Evolutionary conservation across 139 green algal species (phyloP), one percentile per base, ranked within the genome.

Genomic region (Volvox africanus): DNA sequence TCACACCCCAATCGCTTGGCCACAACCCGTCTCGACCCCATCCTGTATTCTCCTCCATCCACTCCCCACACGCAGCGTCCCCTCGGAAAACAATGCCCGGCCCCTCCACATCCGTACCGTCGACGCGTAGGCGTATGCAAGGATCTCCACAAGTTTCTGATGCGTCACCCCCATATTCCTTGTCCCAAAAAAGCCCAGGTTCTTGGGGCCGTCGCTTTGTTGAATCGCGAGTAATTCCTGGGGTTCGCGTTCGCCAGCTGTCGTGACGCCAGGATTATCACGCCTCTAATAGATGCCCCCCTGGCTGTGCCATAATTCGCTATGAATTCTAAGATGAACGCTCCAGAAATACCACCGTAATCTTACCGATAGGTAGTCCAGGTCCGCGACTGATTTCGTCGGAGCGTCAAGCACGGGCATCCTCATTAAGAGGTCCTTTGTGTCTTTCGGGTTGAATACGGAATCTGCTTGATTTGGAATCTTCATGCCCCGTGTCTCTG

Each of bases 191-290:
- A 99, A 99, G 0, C 97, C 98, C 24, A 99, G 96, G 68, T 96
- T 95, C 80, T 99, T 98, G 0, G 98, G 97, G 1, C 97, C 97
- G 90, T 98, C 96, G 82, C 97, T 95, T 92, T 99, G 97, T 92
- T 99, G 98, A 76, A 99, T 99, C 32, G 98, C 98, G 55, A 99
- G 92, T 55, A 99, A 96, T 94, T 99, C 98, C 97, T 99, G 82
- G 21, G 61, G 37, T 6, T 24, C 65, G 65, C 65, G 12, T 12
- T 24, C 65, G 68, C 33, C 78, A 84, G 35, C 36, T 84, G 36
- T 67, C 78, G 37, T 30, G 65, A 73, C 65, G 11, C 65, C 65
- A 73, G 65, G 65, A 28, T 73, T 73, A 30, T 73, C 65, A 30
- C 11, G 11, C 16, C 6, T 30, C 44, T n/a, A 9, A 55, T 55